These are phyloP conservation scores for Penicillium robsamsonii DNA, from an alignment of 495 filamentous ascomycete species.

Conservation along the genomic window DNA sequence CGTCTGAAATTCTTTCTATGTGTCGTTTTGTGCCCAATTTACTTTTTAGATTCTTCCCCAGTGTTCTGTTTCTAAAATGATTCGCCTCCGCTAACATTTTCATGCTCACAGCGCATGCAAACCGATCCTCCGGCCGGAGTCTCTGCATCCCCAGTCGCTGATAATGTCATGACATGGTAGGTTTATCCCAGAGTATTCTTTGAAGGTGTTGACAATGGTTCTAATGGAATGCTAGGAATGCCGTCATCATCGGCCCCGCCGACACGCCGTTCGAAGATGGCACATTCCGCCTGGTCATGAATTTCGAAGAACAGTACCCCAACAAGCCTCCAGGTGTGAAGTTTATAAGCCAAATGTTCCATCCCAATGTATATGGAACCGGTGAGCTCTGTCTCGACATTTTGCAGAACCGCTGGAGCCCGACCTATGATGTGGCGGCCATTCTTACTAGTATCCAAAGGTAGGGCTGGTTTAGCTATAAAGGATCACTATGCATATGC, in stretches of 20 bases:
- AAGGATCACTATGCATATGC: not conserved
- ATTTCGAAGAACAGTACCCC: constrained; percentile 97
- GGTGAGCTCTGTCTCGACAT: constrained; percentile 97
- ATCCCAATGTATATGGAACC: constrained; percentile 96
- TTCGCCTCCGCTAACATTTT: constrained; percentile 21
- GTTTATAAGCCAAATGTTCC: constrained; percentile 99
- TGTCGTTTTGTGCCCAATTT: not conserved
- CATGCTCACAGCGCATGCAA: constrained; percentile 81
- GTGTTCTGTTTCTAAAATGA: not conserved
- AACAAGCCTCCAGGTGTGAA: constrained; percentile 98
- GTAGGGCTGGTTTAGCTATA: constrained; percentile 45
- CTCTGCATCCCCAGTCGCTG: constrained; percentile 91
- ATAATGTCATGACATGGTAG: constrained; percentile 99
- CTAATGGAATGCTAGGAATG: constrained; percentile 68
- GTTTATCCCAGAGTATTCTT: constrained; percentile 7
- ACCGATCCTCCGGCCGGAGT: constrained; percentile 97
- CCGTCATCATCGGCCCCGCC: constrained; percentile 95
- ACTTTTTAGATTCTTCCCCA: not conserved
- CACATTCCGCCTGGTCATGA: constrained; percentile 96
- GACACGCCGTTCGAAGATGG: constrained; percentile 99
- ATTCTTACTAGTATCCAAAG: constrained; percentile 98
- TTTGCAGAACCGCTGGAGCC: constrained; percentile 97
- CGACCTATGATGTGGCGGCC: constrained; percentile 96
- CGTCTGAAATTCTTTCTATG: not conserved
- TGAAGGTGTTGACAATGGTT: not conserved